Evolutionary conservation across 495 filamentous ascomycete species (phyloP).

Genomic region (Lentithecium fluviatile): DNA sequence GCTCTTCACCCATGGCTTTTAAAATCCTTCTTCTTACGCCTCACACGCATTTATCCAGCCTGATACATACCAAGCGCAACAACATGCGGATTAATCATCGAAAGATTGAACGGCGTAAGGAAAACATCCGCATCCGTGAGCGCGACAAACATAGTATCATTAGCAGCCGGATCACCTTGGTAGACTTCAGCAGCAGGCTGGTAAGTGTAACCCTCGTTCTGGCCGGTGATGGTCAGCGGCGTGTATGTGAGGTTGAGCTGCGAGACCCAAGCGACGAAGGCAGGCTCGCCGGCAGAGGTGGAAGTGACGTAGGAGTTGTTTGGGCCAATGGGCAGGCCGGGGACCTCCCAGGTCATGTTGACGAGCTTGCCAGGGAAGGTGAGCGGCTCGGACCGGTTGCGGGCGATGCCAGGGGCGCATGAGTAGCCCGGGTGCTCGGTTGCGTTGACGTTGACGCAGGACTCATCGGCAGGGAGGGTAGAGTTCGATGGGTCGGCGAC

Average conservation of each 20-base stretch:
- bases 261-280: slow-evolving; percentile 73
- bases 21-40: too few species aligned
- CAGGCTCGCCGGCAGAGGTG: slow-evolving; percentile 55
- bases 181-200: slow-evolving; percentile 67
- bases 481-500: slow-evolving; percentile 50
- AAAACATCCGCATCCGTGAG: slow-evolving; percentile 68
- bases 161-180: slow-evolving; percentile 66
- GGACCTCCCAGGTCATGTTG: slow-evolving; percentile 67
- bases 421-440: slow-evolving; percentile 46
- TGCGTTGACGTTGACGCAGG: slow-evolving; percentile 54
- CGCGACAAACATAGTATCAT: slow-evolving; percentile 77
- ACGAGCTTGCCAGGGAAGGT: slow-evolving; percentile 75
- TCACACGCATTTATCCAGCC: slow-evolving; percentile 58
- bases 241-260: slow-evolving; percentile 87
- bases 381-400: slow-evolving; percentile 65
- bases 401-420: slow-evolving; percentile 63
- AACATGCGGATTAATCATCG: slow-evolving; percentile 72
- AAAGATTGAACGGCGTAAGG: slow-evolving; percentile 76
- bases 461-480: slow-evolving; percentile 43
- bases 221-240: slow-evolving; percentile 55
- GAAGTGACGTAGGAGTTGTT: slow-evolving; percentile 78
- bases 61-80: slow-evolving; percentile 75
- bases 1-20: too few species aligned
- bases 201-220: slow-evolving; percentile 61
- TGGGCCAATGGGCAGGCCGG: slow-evolving; percentile 69